These are phyloP conservation scores for Heliamphora exappendiculata DNA, from an alignment of 148 eudicot species.

Conservation along the genomic window DNA sequence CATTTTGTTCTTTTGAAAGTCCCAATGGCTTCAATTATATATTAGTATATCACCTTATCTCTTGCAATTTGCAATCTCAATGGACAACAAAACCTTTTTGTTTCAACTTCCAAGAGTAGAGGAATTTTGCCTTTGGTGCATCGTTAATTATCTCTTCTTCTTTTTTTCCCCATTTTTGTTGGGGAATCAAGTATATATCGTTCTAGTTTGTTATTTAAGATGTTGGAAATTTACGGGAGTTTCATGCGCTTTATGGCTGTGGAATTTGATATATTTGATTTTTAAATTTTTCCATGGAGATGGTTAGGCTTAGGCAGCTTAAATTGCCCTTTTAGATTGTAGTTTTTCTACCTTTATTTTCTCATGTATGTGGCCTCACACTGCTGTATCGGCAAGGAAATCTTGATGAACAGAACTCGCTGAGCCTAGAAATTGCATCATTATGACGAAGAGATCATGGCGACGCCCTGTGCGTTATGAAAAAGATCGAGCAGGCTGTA, in stretches of 20 bases:
- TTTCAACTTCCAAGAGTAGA: background rate
- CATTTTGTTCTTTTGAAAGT: background rate
- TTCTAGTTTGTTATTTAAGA: background rate
- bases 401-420: slow-evolving; percentile 8
- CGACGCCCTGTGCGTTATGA: slow-evolving; percentile 34
- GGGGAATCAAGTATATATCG: background rate
- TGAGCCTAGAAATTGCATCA: slow-evolving; percentile 10
- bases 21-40: background rate
- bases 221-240: background rate
- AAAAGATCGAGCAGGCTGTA: slow-evolving; percentile 77
- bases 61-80: slow-evolving; percentile 1
- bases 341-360: background rate
- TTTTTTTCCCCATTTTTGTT: background rate
- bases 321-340: background rate
- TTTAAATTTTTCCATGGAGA: background rate
- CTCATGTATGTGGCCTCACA: background rate
- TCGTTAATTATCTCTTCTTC: too few species aligned
- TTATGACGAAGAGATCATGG: slow-evolving; percentile 69
- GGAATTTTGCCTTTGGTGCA: background rate
- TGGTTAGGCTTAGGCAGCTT: background rate
- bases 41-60: background rate
- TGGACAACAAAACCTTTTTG: background rate
- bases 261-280: background rate
- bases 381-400: background rate
- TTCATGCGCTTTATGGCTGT: background rate